phyloP scores from a whole-genome alignment of 1,139 yeast genomes.

The Scheffersomyces cryptocercus region DNA sequence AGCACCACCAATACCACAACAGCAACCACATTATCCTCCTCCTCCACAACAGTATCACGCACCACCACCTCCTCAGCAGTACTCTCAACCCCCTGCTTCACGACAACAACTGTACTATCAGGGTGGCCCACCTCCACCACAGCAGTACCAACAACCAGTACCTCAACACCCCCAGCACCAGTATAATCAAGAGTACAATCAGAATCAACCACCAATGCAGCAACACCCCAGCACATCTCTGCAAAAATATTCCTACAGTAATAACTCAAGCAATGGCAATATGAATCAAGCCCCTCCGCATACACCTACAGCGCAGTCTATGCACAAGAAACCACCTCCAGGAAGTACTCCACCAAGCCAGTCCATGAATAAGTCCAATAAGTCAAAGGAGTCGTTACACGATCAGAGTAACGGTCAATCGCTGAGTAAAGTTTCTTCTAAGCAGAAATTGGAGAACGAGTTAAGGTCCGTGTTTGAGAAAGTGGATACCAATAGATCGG shows the following conservation, averaged over 20 bases:
- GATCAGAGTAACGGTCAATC: constrained; percentile 5
- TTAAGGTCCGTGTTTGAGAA: constrained; percentile 55
- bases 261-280: constrained; percentile 1
- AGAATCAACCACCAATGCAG: constrained; percentile 1
- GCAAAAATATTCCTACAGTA: constrained; percentile 1
- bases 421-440: constrained; percentile 16
- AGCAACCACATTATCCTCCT: constrained; percentile 13
- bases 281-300: neutral
- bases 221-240: constrained; percentile 3
- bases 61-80: constrained; percentile 13
- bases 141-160: constrained; percentile 12
- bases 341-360: constrained; percentile 5
- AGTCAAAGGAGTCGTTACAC: constrained; percentile 1
- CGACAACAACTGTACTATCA: constrained; percentile 4
- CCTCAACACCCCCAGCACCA: constrained; percentile 10
- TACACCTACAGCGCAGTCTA: constrained; percentile 4
- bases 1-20: constrained; percentile 13
- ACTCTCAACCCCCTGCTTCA: constrained; percentile 7
- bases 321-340: constrained; percentile 16
- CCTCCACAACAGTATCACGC: constrained; percentile 18
- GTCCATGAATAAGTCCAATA: constrained; percentile 3
- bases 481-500: constrained; percentile 56
- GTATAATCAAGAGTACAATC: neutral
- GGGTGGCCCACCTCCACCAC: constrained; percentile 10
- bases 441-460: constrained; percentile 50